These are phyloP conservation scores for Vitellaria paradoxa DNA, from an alignment of 179 eudicot species.

Conservation along the genomic window DNA sequence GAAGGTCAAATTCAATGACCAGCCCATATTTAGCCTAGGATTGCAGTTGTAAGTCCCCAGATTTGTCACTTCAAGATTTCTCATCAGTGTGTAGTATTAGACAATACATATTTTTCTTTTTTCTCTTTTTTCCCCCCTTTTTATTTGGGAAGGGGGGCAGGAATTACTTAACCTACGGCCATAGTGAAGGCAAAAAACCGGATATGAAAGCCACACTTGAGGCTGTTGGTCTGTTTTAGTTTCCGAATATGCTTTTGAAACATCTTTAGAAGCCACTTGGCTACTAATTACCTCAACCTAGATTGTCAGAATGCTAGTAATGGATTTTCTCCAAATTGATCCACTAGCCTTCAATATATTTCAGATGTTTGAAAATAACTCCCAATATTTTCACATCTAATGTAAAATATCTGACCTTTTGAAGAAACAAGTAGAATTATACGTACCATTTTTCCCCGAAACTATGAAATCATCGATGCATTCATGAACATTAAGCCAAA, in stretches of 20 bases:
- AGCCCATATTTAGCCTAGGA: not conserved
- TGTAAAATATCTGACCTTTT: not conserved
- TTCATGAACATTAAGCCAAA: conserved; percentile 70
- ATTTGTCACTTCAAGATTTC: not conserved
- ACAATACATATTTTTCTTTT: too few species aligned
- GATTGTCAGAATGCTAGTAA: not conserved
- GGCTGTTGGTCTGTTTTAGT: not conserved
- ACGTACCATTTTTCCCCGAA: conserved; percentile 76
- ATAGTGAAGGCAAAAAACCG: not conserved
- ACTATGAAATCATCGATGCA: conserved; percentile 67
- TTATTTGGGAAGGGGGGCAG: too few species aligned
- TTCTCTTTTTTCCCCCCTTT: too few species aligned
- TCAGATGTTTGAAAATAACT: not conserved
- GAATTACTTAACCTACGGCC: not conserved
- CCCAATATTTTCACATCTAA: not conserved
- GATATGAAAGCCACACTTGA: not conserved
- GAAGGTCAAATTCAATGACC: not conserved
- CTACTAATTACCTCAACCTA: not conserved
- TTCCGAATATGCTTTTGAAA: not conserved
- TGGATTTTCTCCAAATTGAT: not conserved
- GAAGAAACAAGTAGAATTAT: not conserved
- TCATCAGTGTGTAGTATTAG: not conserved
- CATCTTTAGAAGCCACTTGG: not conserved
- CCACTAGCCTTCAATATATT: not conserved
- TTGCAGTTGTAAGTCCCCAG: not conserved